Evolutionary conservation across 305 asterid genomes (phyloP).

Genomic region (Caryopteris hybrid): DNA sequence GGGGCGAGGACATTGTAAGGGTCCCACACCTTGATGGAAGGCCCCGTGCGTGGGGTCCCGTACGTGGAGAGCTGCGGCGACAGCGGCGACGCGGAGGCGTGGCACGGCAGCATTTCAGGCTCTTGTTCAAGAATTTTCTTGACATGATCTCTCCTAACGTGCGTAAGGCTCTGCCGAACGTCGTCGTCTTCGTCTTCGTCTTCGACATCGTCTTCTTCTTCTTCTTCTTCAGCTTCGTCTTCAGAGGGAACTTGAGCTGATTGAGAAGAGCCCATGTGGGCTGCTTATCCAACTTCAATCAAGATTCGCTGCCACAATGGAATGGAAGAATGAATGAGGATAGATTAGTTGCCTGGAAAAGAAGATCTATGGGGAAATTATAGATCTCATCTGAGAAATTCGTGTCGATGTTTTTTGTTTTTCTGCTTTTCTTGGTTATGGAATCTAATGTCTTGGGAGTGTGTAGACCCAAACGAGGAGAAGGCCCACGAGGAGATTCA

Average conservation of each 20-base stretch:
- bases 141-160: slow-evolving; percentile 30
- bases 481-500: slow-evolving; percentile 15
- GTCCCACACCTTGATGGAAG: slow-evolving; percentile 96
- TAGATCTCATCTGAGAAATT: slow-evolving; percentile 20
- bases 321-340: no score
- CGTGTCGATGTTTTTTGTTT: neutral
- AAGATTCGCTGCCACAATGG: neutral
- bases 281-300: neutral
- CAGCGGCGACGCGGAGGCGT: slow-evolving; percentile 92
- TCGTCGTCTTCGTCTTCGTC: slow-evolving; percentile 34
- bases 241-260: slow-evolving; percentile 53
- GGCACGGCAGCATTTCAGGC: slow-evolving; percentile 95
- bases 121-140: slow-evolving; percentile 89
- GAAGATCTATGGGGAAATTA: slow-evolving; percentile 8
- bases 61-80: slow-evolving; percentile 91
- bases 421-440: neutral
- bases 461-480: slow-evolving; percentile 13
- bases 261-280: slow-evolving; percentile 70
- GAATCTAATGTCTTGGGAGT: slow-evolving; percentile 18
- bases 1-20: slow-evolving; percentile 92
- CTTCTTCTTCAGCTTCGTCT: slow-evolving; percentile 40
- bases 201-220: slow-evolving; percentile 23
- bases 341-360: neutral
- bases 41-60: slow-evolving; percentile 76
- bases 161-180: slow-evolving; percentile 27